These are phyloP conservation scores for Balansia obtecta DNA, from an alignment of 2,329 filamentous ascomycete genomes.

Conservation along the genomic window DNA sequence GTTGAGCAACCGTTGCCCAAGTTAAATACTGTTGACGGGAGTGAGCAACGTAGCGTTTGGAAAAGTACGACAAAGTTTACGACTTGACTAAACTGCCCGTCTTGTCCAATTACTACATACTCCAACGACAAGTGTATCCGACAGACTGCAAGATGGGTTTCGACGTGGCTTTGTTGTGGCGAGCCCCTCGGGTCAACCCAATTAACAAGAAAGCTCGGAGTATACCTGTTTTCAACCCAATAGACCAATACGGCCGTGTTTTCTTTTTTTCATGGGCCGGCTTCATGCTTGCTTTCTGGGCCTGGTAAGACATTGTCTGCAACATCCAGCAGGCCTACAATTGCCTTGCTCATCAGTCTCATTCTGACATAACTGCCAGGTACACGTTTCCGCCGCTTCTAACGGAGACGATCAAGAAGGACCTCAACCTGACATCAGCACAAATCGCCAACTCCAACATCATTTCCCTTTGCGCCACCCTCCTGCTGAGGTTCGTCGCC, in stretches of 20 bases:
- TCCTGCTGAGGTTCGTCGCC: conserved; percentile 64
- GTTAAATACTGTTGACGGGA: not conserved
- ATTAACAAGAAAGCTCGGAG: conserved; percentile 73
- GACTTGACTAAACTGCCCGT: not conserved
- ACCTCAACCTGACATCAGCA: conserved; percentile 56
- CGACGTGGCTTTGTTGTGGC: conserved; percentile 18
- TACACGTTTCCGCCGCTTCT: conserved; percentile 81
- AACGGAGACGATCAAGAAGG: conserved; percentile 65
- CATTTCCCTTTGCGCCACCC: conserved; percentile 55
- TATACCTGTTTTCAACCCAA: conserved; percentile 64
- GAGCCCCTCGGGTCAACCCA: conserved; percentile 61
- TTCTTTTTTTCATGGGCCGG: conserved; percentile 86
- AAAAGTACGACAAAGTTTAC: not conserved
- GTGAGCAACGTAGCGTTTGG: not conserved
- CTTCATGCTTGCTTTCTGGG: conserved; percentile 81
- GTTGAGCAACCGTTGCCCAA: not conserved
- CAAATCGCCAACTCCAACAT: conserved; percentile 88
- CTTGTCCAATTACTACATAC: not conserved
- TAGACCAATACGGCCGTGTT: conserved; percentile 71
- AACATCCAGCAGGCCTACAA: too few species aligned
- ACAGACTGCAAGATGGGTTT: conserved; percentile 14
- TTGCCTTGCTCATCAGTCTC: not conserved
- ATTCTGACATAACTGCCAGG: conserved; percentile 12
- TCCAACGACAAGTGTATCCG: not conserved
- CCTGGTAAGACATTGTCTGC: conserved; percentile 39